These are phyloP conservation scores for Tolypocladium inflatum DNA, from an alignment of 2,329 filamentous ascomycete genomes.

Conservation along the genomic window DNA sequence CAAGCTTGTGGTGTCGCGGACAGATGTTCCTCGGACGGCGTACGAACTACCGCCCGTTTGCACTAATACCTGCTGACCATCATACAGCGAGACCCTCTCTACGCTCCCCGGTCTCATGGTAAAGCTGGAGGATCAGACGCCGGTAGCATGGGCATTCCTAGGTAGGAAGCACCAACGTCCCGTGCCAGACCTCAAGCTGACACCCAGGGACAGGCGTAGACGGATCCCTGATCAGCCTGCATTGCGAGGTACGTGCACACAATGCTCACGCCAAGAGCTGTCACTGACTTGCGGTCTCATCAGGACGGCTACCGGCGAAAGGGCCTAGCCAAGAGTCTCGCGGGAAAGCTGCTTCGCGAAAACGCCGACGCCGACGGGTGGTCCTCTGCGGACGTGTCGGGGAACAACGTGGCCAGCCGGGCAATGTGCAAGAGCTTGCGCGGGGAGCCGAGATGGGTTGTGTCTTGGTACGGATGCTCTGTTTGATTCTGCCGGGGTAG, in stretches of 20 bases:
- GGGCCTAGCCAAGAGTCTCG: constrained; percentile 54
- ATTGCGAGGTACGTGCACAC: constrained; percentile 38
- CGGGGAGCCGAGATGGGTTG: constrained; percentile 43
- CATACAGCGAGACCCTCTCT: constrained; percentile 23
- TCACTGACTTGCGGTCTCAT: background rate
- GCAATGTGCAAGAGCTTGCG: constrained; percentile 53
- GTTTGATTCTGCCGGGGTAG: background rate
- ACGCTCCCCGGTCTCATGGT: constrained; percentile 37
- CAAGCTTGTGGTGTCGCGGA: constrained; percentile 42
- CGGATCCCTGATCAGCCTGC: constrained; percentile 49
- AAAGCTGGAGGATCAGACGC: constrained; percentile 32
- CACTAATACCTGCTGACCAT: too few species aligned
- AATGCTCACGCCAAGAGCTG: background rate
- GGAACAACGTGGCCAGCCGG: constrained; percentile 50
- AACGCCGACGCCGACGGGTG: constrained; percentile 38
- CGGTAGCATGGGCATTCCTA: constrained; percentile 57
- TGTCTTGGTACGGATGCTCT: constrained; percentile 44
- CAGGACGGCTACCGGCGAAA: constrained; percentile 46
- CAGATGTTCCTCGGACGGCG: constrained; percentile 46
- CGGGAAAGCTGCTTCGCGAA: constrained; percentile 46
- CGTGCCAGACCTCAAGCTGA: background rate
- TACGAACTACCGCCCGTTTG: constrained; percentile 12
- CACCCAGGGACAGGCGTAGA: constrained; percentile 38
- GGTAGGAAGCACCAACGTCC: constrained; percentile 16
- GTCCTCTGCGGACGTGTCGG: constrained; percentile 54